Base-by-base conservation (phyloP, 805 yeast genomes). In the Candida boidinii region DNA sequence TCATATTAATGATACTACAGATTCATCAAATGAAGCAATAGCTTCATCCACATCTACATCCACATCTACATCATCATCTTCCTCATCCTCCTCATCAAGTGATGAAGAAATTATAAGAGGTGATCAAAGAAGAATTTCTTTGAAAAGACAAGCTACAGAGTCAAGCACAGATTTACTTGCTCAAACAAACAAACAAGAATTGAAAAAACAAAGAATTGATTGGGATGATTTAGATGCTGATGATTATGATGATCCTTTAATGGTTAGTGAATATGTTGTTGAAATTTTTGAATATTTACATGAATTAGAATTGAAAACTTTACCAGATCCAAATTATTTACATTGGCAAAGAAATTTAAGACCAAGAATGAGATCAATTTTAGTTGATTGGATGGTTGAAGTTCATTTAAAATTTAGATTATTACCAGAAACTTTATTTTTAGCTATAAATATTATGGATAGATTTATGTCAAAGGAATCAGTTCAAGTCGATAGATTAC, bases 381-480 rank as follows among this genome's bases (percentile, higher is more conserved):
- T 87, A 37, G 85, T 87, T n/a, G 95, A 88, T 58, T 87, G 96
- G 96, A 66, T 87, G 44, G 85, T 85, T 9, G 94, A 85, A 52
- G 88, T 87, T 53, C 96, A 86, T 60, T 65, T 76, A 44, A 71
- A 84, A 53, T 87, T 87, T 58, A 70, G 88, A 43, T 68, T 88
- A 41, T 66, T 81, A 27, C 95, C 94, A 1, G 96, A 87, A 57
- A 84, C 95, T 7, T 68, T 88, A 36, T 83, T 75, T 48, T 62
- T 87, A 36, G 85, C 95, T 4, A 79, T 84, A 35, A 86, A 85
- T 56, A 58, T 84, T 34, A 79, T 87, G 84, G 96, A 88, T 59
- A 62, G 96, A 43, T 86, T 82, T 56, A 71, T 88, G 72, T 73
- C 87, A 7, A 61, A 68, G 34, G 86, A 81, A 48, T 66, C 68